Conservation (phyloP, 257 asterid genomes). For the Handroanthus guayacan region DNA sequence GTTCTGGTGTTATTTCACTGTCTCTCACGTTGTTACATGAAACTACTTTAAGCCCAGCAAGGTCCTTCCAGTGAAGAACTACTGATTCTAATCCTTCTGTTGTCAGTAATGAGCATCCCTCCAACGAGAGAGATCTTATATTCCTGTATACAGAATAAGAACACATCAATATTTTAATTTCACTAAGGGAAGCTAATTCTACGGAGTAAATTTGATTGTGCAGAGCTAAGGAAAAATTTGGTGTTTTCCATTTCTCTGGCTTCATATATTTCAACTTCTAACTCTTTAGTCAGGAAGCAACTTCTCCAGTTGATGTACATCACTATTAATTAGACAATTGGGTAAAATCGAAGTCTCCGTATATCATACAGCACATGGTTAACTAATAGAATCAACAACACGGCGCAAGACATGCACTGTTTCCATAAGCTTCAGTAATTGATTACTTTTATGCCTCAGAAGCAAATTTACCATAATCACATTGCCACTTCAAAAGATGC, state of each 20-base stretch:
- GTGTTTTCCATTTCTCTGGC: neutral
- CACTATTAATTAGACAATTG: neutral
- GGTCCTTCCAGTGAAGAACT: conserved; percentile 82
- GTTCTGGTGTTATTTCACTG: conserved; percentile 82
- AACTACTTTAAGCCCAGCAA: conserved; percentile 77
- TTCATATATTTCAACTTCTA: conserved; percentile 3
- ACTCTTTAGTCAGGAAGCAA: neutral
- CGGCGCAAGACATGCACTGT: neutral
- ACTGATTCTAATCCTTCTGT: conserved; percentile 81
- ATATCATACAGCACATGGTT: neutral
- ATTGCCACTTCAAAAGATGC: neutral
- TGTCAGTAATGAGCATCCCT: conserved; percentile 90
- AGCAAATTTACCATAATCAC: neutral
- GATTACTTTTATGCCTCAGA: neutral
- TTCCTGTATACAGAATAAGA: conserved; percentile 56
- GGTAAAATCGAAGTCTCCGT: neutral
- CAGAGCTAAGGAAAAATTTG: neutral
- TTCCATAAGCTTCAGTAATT: neutral
- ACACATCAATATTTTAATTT: conserved; percentile 18
- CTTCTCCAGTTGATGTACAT: no score
- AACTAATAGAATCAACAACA: neutral
- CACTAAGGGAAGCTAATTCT: neutral
- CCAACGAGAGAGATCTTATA: conserved; percentile 70
- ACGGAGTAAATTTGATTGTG: neutral
- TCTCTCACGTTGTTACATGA: conserved; percentile 86